These are phyloP conservation scores for Suillus sp. DNA, from an alignment of 768 basidiomycete species.

Conservation along the genomic window DNA sequence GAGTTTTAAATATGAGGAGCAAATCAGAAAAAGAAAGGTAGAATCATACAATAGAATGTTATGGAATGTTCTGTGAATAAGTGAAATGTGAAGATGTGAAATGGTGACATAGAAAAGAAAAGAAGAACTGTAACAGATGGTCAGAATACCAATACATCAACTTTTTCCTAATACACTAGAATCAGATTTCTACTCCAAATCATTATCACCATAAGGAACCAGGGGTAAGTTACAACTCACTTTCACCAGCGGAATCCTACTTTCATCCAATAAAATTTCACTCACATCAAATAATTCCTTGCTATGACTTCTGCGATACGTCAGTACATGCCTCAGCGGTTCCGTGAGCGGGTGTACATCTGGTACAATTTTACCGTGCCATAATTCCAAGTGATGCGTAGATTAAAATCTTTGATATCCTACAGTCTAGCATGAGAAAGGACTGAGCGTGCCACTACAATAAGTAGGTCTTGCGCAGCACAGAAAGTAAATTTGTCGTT, in stretches of 20 bases:
- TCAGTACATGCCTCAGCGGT: conserved; percentile 49
- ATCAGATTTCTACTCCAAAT: conserved; percentile 31
- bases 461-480: conserved; percentile 55
- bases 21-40: too few species aligned
- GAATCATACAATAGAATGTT: too few species aligned
- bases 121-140: too few species aligned
- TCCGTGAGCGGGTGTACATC: conserved; percentile 44
- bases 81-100: too few species aligned
- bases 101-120: too few species aligned
- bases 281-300: conserved; percentile 50
- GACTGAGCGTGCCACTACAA: conserved; percentile 41
- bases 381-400: conserved; percentile 17
- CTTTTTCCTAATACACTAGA: conserved; percentile 20
- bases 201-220: conserved; percentile 2
- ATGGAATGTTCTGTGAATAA: too few species aligned
- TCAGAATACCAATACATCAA: conserved; percentile 43
- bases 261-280: conserved; percentile 62
- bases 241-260: conserved; percentile 49
- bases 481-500: conserved; percentile 58
- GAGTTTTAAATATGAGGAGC: too few species aligned
- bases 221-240: conserved; percentile 25
- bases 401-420: conserved; percentile 43
- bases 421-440: conserved; percentile 7
- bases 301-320: conserved; percentile 54
- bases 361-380: conserved; percentile 30